A percentile compares a stretch with the other conserved stretches of the same genome.
Conservation (phyloP, 768 basidiomycete genomes). For the Russula olivacea region DNA sequence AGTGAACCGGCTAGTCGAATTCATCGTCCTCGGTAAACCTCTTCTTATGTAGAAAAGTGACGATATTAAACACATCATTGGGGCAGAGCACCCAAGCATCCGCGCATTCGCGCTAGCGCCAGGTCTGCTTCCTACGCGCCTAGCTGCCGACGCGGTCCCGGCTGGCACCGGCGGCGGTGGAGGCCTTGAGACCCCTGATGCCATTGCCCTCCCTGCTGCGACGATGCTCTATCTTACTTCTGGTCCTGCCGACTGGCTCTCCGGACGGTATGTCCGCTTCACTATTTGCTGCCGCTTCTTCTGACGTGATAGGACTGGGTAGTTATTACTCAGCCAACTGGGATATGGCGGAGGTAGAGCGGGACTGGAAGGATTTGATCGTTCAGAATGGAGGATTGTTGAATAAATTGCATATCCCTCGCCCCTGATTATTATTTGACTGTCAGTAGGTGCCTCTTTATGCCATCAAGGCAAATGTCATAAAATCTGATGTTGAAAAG, state of each 20-base stretch:
- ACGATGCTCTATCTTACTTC: constrained; percentile 9
- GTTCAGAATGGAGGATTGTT: too few species aligned
- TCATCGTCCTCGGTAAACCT: constrained; percentile 3
- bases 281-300: too few species aligned
- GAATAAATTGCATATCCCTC: too few species aligned
- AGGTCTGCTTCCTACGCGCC: not conserved
- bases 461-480: too few species aligned
- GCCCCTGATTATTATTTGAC: too few species aligned
- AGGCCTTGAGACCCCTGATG: not conserved
- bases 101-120: constrained; percentile 8
- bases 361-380: too few species aligned
- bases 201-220: not conserved
- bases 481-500: too few species aligned
- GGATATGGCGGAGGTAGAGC: too few species aligned
- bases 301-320: too few species aligned
- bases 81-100: constrained; percentile 8
- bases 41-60: not conserved
- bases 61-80: not conserved
- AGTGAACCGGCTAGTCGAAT: constrained; percentile 13
- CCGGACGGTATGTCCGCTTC: not conserved
- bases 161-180: not conserved
- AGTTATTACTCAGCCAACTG: too few species aligned
- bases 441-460: too few species aligned
- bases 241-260: constrained; percentile 10
- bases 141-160: not conserved